Conservation (phyloP, 148 eudicot species). For the Arbutus unedo region DNA sequence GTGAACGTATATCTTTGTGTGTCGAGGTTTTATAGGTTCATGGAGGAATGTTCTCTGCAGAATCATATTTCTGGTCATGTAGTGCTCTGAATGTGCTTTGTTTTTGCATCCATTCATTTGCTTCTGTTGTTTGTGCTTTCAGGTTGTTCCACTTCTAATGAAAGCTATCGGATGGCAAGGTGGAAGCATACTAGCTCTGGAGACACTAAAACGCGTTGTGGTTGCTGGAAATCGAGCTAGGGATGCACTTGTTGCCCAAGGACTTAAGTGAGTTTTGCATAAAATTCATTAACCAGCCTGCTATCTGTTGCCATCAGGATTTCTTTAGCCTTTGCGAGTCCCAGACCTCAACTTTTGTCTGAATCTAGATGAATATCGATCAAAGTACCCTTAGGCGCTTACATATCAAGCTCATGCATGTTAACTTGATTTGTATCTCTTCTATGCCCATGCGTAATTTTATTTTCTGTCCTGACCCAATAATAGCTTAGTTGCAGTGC, state of each 20-base stretch:
- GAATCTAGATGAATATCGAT: neutral
- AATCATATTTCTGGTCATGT: neutral
- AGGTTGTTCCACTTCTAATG: constrained; percentile 99
- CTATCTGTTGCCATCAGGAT: neutral
- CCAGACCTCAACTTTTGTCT: neutral
- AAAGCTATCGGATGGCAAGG: constrained; percentile 99
- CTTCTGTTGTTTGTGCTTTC: constrained; percentile 20
- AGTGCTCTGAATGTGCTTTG: neutral
- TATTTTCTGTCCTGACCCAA: neutral
- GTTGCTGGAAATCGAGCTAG: constrained; percentile 99
- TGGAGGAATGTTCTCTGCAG: neutral
- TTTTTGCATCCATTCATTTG: neutral
- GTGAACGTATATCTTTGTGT: neutral
- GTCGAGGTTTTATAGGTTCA: constrained; percentile 6
- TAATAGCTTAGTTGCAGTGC: neutral
- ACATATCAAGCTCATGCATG: neutral
- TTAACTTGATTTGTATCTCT: neutral
- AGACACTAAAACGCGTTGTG: constrained; percentile 94
- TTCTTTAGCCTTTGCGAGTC: neutral
- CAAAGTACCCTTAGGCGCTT: neutral
- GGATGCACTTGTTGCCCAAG: constrained; percentile 98
- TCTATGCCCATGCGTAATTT: neutral
- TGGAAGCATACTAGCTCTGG: constrained; percentile 95
- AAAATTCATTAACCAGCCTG: neutral
- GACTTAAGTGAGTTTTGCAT: constrained; percentile 71